phyloP scores from a whole-genome alignment of 257 asterid species.

The Schizonepeta tenuifolia region DNA sequence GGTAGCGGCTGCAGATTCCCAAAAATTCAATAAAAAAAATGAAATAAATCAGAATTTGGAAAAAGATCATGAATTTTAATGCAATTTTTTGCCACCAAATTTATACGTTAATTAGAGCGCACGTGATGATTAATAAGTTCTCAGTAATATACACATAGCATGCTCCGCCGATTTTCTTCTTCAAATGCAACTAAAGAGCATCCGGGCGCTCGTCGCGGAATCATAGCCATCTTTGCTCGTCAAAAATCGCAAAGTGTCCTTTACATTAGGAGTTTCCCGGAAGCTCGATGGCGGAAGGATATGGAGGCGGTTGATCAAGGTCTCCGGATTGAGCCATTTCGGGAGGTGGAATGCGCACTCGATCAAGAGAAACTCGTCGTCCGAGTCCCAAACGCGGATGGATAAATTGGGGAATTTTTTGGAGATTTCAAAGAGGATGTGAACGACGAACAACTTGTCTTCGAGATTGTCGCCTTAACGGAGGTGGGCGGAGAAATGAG shows the following conservation, averaged over 20 bases:
- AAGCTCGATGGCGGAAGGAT: slow-evolving; percentile 56
- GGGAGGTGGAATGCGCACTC: slow-evolving; percentile 92
- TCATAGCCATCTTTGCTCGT: slow-evolving; percentile 30
- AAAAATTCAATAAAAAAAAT: too few relatives aligned
- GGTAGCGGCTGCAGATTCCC: too few relatives aligned
- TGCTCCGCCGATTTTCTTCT: slow-evolving; percentile 64
- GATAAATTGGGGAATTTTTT: slow-evolving; percentile 58
- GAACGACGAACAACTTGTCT: slow-evolving; percentile 93
- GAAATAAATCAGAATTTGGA: too few relatives aligned
- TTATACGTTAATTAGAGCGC: too few relatives aligned
- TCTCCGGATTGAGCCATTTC: slow-evolving; percentile 84
- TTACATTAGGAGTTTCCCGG: slow-evolving; percentile 49
- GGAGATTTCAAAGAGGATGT: slow-evolving; percentile 69
- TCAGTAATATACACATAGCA: too few relatives aligned
- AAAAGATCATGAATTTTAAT: too few relatives aligned
- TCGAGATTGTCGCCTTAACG: slow-evolving; percentile 89
- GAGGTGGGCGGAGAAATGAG: slow-evolving; percentile 80
- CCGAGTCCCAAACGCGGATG: slow-evolving; percentile 75
- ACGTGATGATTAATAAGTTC: too few relatives aligned
- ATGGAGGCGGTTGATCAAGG: slow-evolving; percentile 64
- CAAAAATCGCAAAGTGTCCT: slow-evolving; percentile 53
- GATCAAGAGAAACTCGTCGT: slow-evolving; percentile 80
- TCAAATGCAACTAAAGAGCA: slow-evolving; percentile 65
- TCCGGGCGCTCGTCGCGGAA: slow-evolving; percentile 49
- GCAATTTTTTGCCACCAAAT: too few relatives aligned